Conservation (phyloP, 495 filamentous ascomycete genomes). For the Sabuloglossum arenarium region DNA sequence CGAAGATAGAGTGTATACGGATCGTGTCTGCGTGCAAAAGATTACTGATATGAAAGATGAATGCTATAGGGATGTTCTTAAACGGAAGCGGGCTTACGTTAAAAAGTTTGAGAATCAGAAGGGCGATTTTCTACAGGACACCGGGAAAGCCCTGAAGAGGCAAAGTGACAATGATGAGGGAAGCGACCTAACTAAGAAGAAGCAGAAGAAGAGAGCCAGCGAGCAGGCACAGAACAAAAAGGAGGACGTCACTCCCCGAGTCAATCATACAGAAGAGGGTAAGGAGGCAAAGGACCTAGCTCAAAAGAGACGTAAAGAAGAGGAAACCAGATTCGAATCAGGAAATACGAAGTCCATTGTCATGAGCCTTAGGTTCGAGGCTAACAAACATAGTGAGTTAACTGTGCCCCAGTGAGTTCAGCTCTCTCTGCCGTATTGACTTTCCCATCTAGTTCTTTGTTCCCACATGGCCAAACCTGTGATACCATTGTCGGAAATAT, state of each 20-base stretch:
- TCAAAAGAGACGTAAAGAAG: conserved; percentile 17
- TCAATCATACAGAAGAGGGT: neutral
- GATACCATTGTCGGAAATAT: conserved; percentile 27
- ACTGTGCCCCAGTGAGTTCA: neutral
- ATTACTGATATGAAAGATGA: conserved; percentile 27
- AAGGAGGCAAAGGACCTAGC: neutral
- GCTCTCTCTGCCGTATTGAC: neutral
- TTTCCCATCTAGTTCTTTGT: conserved; percentile 16
- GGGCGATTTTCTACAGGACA: conserved; percentile 14
- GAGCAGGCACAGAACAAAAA: conserved; percentile 3
- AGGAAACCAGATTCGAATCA: conserved; percentile 17
- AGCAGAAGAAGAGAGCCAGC: conserved; percentile 5
- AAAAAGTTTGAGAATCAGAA: conserved; percentile 27
- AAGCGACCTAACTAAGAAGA: conserved; percentile 2
- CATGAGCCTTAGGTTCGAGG: neutral
- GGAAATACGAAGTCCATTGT: neutral
- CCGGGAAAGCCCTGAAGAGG: conserved; percentile 22
- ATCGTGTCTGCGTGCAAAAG: conserved; percentile 31
- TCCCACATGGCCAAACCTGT: conserved; percentile 15
- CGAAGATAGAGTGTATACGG: conserved; percentile 30
- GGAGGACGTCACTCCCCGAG: conserved; percentile 4
- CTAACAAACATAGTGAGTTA: conserved; percentile 5
- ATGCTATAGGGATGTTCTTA: conserved; percentile 37
- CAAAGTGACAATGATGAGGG: conserved; percentile 14
- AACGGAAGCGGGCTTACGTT: conserved; percentile 40